phyloP scores from a whole-genome alignment of 768 basidiomycete genomes.

The Butyriboletus loyo region DNA sequence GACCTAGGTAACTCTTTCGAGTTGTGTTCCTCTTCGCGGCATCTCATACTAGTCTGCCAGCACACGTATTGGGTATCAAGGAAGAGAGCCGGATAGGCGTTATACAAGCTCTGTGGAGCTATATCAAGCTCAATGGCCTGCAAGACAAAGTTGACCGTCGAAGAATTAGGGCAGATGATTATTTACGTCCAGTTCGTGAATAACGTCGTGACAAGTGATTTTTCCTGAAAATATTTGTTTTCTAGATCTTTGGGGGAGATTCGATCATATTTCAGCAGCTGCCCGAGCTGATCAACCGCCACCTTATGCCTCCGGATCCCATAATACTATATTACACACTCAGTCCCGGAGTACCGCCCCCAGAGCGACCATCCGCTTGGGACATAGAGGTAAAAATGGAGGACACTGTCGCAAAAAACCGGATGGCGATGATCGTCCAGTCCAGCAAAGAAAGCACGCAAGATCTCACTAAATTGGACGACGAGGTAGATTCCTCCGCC shows the following conservation, averaged over 20 bases:
- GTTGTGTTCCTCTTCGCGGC: background rate
- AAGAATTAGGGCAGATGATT: conserved; percentile 65
- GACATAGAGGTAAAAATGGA: conserved; percentile 90
- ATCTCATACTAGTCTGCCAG: conserved; percentile 32
- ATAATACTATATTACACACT: conserved; percentile 75
- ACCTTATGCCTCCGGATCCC: conserved; percentile 73
- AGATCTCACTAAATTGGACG: conserved; percentile 72
- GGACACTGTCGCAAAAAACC: conserved; percentile 67
- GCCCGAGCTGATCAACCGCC: conserved; percentile 82
- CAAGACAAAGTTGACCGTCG: conserved; percentile 82
- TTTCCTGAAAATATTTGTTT: background rate
- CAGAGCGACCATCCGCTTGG: conserved; percentile 74
- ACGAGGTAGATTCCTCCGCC: conserved; percentile 58
- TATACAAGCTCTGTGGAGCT: conserved; percentile 86
- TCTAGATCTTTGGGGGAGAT: conserved; percentile 70
- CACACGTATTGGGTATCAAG: conserved; percentile 68
- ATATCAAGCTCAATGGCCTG: conserved; percentile 79
- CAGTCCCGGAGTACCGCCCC: conserved; percentile 57
- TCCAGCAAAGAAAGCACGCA: conserved; percentile 69
- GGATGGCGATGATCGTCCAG: conserved; percentile 69
- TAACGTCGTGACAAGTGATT: background rate
- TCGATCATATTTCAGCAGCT: conserved; percentile 72
- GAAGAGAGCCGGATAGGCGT: conserved; percentile 83
- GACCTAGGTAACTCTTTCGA: conserved; percentile 55
- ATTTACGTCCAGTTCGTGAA: conserved; percentile 54